Percentiles rank a stretch among this genome's conserved stretches.
Conservation (phyloP, 2,329 filamentous ascomycete genomes). For the Diaporthe sp. region DNA sequence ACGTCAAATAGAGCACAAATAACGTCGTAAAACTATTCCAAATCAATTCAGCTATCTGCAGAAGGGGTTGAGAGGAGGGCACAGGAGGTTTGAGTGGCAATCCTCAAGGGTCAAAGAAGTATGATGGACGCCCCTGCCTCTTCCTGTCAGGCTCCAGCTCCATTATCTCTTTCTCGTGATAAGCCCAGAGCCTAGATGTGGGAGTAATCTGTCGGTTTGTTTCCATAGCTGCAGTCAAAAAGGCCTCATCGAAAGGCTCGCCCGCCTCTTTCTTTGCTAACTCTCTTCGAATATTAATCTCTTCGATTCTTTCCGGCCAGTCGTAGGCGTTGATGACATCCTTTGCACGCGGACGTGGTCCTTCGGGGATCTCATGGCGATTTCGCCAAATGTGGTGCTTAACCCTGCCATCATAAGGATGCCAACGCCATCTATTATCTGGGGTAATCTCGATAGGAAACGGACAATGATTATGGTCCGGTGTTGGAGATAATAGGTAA, state of each 20-base stretch:
- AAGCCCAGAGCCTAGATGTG: constrained; percentile 3
- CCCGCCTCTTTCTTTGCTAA: background rate
- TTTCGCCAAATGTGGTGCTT: constrained; percentile 2
- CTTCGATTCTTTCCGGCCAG: constrained; percentile 4
- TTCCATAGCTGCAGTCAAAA: background rate
- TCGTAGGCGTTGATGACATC: background rate
- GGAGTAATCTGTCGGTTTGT: background rate
- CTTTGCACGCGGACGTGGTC: background rate
- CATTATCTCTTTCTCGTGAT: background rate
- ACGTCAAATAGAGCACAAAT: too few relatives aligned
- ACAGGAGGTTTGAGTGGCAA: too few relatives aligned
- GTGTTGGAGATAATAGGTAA: background rate
- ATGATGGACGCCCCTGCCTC: constrained; percentile 7
- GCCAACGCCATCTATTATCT: constrained; percentile 4
- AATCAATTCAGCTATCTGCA: too few relatives aligned
- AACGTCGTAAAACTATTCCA: too few relatives aligned
- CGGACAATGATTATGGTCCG: background rate
- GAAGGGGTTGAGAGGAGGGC: too few relatives aligned
- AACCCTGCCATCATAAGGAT: background rate
- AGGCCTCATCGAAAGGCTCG: constrained; percentile 2
- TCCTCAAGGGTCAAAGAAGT: constrained; percentile 10
- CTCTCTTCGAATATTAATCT: background rate
- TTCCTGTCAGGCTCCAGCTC: constrained; percentile 5
- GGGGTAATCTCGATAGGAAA: constrained; percentile 3
- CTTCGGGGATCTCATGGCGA: background rate